Base-by-base conservation (phyloP, 768 basidiomycete genomes). In the Serpula lacrymans region DNA sequence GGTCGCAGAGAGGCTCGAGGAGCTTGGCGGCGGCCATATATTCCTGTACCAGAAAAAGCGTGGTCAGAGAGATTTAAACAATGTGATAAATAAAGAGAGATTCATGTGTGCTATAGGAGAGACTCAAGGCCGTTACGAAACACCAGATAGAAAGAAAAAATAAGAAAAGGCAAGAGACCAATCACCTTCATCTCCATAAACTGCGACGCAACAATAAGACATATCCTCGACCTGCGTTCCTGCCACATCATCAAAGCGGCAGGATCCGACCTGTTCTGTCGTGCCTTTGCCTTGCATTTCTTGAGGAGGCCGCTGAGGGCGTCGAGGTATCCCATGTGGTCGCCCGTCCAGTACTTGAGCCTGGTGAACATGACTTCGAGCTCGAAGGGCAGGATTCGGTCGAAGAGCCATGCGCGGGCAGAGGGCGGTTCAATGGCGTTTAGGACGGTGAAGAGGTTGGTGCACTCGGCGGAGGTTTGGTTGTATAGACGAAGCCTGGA, bases 401-500 rank as follows among this genome's bases (percentile, higher is more conserved):
- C 53, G 47, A 84, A 79, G 32, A 88, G 68, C 55, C 77, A 80
- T 31, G 63, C 58, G 16, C 78, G 81, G 1, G 77, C 63, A 12
- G 77, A 65, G 0, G 58, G 47, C 1, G 80, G 72, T 41, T 78
- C 72, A 32, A 83, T 72, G 22, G 71, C 68, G 45, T 77, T 73
- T 33, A 91, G 75, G 18, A 82, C 81, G 13, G 75, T 64, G 59
- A 87, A 91, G 17, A 92, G 72, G 62, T 88, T 88, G 8, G 77
- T 81, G 57, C 84, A 84, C 63, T 92, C 88, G 17, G 86, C 85
- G 1, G 85, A 76, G n/a, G 82, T 82, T 57, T 92, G 88, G 57
- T 90, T 90, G 68, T 84, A 89, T 34, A 92, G 75, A 33, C 88
- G 80, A 32, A 92, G 74, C 13, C 88, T 82, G 32, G 88, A 78